Evolutionary conservation across 73 alveolate genomes (phyloP), one percentile per base, ranked within the genome.

Genomic region (Stentor roeselii): DNA sequence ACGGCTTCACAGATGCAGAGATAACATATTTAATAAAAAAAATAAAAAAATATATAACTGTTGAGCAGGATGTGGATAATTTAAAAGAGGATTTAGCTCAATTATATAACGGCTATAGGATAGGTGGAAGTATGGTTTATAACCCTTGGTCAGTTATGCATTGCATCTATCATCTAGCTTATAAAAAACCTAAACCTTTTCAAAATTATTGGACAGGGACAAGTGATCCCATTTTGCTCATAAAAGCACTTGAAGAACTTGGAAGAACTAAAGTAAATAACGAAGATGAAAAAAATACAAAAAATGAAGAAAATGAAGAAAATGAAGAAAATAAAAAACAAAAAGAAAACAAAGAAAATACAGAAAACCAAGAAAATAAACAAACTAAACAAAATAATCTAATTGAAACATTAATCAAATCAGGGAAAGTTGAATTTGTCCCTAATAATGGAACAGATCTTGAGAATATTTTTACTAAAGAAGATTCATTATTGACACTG

Each of bases 1-100:
- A 14, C 39, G 78, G 78, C 6, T 60, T 60, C 30, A 60, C 78
- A 60, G 78, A 60, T 3, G 39, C 78, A 21, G 78, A 60, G 36
- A 27, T 60, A 21, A 31, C 34, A 14, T 30, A 21, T 6, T 31
- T 60, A 38, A 3, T 60, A 6, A 60, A 27, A 60, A 60, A 60
- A 60, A 6, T 21, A 21, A 50, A 50, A 50, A 6, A 11, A 11
- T 6, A 11, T 50, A 50, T 11, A 50, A 50, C 6, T 11, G n/a
- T n/a, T n/a, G n/a, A n/a, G n/a, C n/a, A n/a, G n/a, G n/a, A n/a
- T n/a, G n/a, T n/a, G n/a, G n/a, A n/a, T n/a, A n/a, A n/a, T n/a
- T 11, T 50, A 50, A 50, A 50, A 50, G 21, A 50, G 6, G 6
- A 6, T 11, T 6, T 50, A 50, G 21, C 21, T 11, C 6, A 50